Percentiles rank a stretch among this genome's conserved stretches.
phyloP scores from a whole-genome alignment of 1,284 basidiomycete species.

The Puccinia novopanici region DNA sequence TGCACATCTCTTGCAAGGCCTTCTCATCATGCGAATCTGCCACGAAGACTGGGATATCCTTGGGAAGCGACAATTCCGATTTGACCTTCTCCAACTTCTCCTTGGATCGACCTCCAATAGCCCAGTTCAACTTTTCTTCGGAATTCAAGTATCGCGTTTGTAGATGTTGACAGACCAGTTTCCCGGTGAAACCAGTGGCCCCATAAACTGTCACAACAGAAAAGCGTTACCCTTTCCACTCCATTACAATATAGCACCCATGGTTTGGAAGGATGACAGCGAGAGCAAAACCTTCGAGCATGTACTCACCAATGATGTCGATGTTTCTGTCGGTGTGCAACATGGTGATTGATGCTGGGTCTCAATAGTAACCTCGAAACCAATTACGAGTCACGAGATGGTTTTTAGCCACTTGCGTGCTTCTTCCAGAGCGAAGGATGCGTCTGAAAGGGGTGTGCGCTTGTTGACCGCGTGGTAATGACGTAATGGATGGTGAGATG shows the following conservation, averaged over 20 bases:
- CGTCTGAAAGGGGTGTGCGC: not conserved
- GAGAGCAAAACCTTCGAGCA: not conserved
- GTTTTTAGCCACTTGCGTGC: not conserved
- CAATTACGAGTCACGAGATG: not conserved
- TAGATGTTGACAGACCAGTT: conserved; percentile 43
- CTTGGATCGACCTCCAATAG: conserved; percentile 45
- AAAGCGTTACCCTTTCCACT: not conserved
- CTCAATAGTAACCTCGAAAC: not conserved
- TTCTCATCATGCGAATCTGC: conserved; percentile 41
- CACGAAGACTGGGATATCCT: conserved; percentile 25
- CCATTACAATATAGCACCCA: too few relatives aligned
- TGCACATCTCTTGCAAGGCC: conserved; percentile 31
- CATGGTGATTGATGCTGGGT: not conserved
- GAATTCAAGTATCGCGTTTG: conserved; percentile 15
- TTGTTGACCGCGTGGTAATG: not conserved
- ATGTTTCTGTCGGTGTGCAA: conserved; percentile 29
- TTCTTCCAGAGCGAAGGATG: not conserved
- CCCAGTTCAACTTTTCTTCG: conserved; percentile 27
- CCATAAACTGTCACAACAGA: conserved; percentile 27
- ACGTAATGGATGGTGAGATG: not conserved
- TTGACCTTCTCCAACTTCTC: conserved; percentile 42
- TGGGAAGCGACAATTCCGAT: conserved; percentile 27
- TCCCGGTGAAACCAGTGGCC: conserved; percentile 41
- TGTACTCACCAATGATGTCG: conserved; percentile 28
- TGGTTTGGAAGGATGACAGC: not conserved